Evolutionary conservation across 1,139 yeast genomes (phyloP), one percentile per base, ranked within the genome.

Genomic region (Suhomyces bribrorum): DNA sequence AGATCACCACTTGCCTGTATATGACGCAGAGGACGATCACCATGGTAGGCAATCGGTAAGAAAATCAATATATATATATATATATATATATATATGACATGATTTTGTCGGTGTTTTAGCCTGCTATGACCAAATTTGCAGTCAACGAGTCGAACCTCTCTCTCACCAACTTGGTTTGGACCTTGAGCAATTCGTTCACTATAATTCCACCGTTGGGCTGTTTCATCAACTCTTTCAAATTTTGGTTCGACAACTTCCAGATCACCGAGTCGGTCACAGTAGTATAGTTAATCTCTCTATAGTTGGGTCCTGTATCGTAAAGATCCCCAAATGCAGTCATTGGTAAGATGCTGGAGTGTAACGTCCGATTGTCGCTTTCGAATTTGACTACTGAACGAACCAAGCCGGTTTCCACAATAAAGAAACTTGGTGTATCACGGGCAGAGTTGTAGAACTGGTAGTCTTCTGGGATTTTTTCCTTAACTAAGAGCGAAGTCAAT

Each of bases 261-360:
- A 87, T 73, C 5, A 79, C 76, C 2, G 86, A 69, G 41, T 83
- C 87, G 43, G 51, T 64, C 3, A 69, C 73, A 28, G 79, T 60
- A 54, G 76, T 69, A 60, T 76, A 70, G 46, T 73, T 49, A 54
- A 75, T 53, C 41, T 70, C 62, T 40, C 79, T 63, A 40, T 64
- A 66, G 34, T 62, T 62, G 1, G 64, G 56, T 11, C 59, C 58
- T 9, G 47, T 50, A 33, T 61, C 69, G 22, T 61, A 62, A 33
- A 83, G 62, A 56, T 84, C 89, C 3, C 98, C 98, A 61, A 89
- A 86, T 4, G 95, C 83, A 0, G 97, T 89, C 47, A 89, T 80
- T n/a, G 96, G 95, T 24, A 92, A 74, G 41, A 90, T 78, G 13
- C 88, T 83, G 45, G 92, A 92, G 41, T 76, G 77, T 26, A 90